Evolutionary conservation across 2,329 filamentous ascomycete genomes (phyloP).

Genomic region (Delphinella strobiligena): DNA sequence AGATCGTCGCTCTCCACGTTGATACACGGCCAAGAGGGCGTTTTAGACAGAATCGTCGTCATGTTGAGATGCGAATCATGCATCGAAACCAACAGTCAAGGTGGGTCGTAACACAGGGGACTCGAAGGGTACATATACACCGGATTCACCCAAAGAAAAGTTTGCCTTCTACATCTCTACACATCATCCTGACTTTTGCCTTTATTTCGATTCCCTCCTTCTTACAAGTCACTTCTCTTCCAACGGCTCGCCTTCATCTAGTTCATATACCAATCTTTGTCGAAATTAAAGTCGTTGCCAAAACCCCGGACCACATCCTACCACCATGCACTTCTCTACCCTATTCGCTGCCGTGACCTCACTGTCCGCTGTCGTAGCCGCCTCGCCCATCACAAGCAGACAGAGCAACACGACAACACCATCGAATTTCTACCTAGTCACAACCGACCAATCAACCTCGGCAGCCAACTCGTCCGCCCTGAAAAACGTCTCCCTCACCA

Average conservation of each 20-base stretch:
- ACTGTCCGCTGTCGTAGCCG: constrained; percentile 8
- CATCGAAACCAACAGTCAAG: background rate
- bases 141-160: constrained; percentile 7
- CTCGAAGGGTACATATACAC: no score
- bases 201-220: background rate
- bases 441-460: constrained; percentile 19
- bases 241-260: background rate
- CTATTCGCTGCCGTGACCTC: constrained; percentile 2
- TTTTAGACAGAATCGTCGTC: background rate
- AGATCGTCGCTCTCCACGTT: background rate
- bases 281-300: background rate
- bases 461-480: constrained; percentile 20
- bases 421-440: constrained; percentile 27
- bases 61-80: background rate
- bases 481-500: constrained; percentile 24
- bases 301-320: background rate
- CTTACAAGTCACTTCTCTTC: no score
- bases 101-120: no score
- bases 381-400: constrained; percentile 4
- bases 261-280: background rate
- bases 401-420: constrained; percentile 8
- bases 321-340: constrained; percentile 6
- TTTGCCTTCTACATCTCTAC: background rate
- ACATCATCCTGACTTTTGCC: background rate
- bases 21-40: background rate